These are phyloP conservation scores for Wickerhamomyces subpelliculosus DNA, from an alignment of 805 yeast species.

Conservation along the genomic window DNA sequence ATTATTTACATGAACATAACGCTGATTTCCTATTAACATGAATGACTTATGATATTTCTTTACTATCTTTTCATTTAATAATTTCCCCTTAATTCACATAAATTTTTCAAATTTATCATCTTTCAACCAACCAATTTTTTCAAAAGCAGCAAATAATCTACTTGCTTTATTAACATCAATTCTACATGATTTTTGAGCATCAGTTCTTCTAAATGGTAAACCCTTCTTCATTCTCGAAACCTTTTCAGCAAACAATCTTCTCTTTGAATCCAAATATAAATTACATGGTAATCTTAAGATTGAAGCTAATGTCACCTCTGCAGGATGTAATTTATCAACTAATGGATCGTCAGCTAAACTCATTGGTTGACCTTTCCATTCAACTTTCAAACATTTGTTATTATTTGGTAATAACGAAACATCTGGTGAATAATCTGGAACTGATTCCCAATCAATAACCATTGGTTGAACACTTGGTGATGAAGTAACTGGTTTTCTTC, in stretches of 20 bases:
- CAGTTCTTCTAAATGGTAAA: conserved; percentile 91
- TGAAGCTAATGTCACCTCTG: conserved; percentile 81
- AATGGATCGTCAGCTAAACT: conserved; percentile 77
- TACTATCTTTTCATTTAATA: neutral
- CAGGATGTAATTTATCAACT: conserved; percentile 72
- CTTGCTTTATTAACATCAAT: conserved; percentile 97
- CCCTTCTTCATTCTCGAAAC: conserved; percentile 68
- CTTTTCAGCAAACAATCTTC: conserved; percentile 85
- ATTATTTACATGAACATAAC: neutral
- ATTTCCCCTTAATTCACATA: conserved; percentile 19
- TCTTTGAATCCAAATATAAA: conserved; percentile 73
- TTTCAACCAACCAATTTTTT: conserved; percentile 91
- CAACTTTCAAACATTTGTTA: conserved; percentile 71
- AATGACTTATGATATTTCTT: neutral
- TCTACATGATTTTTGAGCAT: conserved; percentile 96
- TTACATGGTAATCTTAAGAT: conserved; percentile 84
- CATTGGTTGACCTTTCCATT: conserved; percentile 99
- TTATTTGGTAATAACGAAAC: conserved; percentile 58
- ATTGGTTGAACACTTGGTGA: conserved; percentile 38
- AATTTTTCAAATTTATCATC: conserved; percentile 59
- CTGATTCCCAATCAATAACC: conserved; percentile 56
- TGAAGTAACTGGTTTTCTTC: conserved; percentile 35
- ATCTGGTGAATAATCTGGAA: conserved; percentile 83
- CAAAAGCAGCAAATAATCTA: conserved; percentile 86
- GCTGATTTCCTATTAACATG: neutral